Evolutionary conservation across 2,329 filamentous ascomycete species (phyloP).

Genomic region (Fusarium subglutinans): DNA sequence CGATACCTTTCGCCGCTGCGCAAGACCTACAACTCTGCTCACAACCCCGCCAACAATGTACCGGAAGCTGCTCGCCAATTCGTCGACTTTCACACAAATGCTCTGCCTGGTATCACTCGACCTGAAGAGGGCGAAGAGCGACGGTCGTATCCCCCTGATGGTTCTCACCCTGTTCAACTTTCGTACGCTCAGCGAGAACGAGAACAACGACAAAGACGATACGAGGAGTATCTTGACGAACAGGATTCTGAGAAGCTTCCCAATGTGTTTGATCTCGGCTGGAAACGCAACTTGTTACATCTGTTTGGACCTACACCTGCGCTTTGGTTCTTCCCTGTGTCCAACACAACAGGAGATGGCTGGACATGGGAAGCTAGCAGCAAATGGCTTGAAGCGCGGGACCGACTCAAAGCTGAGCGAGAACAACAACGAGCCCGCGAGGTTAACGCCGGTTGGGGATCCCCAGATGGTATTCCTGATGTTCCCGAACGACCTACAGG

Average conservation of each 20-base stretch:
- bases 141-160: slow-evolving; percentile 45
- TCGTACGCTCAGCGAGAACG: slow-evolving; percentile 66
- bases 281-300: slow-evolving; percentile 79
- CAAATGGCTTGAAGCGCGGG: slow-evolving; percentile 78
- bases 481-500: slow-evolving; percentile 35
- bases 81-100: slow-evolving; percentile 83
- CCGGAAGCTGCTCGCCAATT: slow-evolving; percentile 74
- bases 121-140: slow-evolving; percentile 81
- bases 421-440: slow-evolving; percentile 71
- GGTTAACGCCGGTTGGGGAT: slow-evolving; percentile 73
- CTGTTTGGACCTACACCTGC: slow-evolving; percentile 79
- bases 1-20: slow-evolving; percentile 86
- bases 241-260: slow-evolving; percentile 88
- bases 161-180: slow-evolving; percentile 54
- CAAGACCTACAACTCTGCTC: slow-evolving; percentile 71
- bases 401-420: slow-evolving; percentile 67
- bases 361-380: slow-evolving; percentile 92
- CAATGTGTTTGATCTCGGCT: slow-evolving; percentile 92
- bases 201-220: slow-evolving; percentile 62
- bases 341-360: slow-evolving; percentile 88
- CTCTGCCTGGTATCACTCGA: slow-evolving; percentile 79
- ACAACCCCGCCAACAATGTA: slow-evolving; percentile 60
- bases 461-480: slow-evolving; percentile 43
- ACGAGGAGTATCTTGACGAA: slow-evolving; percentile 85
- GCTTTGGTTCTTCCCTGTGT: slow-evolving; percentile 83